phyloP scores from a whole-genome alignment of 2,329 filamentous ascomycete genomes.

The Cercospora zeae-maydis region DNA sequence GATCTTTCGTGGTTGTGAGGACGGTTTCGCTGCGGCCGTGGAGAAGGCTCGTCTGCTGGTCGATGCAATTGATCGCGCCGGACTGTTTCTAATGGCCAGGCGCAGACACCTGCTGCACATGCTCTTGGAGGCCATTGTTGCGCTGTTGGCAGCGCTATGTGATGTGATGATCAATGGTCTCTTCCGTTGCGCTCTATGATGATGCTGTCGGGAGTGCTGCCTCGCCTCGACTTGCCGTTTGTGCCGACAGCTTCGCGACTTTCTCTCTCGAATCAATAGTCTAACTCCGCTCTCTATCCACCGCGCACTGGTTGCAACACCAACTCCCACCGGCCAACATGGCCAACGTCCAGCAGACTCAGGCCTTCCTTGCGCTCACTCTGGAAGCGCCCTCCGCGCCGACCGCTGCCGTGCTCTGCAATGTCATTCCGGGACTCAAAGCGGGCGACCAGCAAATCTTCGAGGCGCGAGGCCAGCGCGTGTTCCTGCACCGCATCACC shows the following conservation, averaged over 20 bases:
- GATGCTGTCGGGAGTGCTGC: conserved; percentile 8
- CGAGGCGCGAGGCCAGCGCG: conserved; percentile 83
- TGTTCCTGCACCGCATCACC: conserved; percentile 84
- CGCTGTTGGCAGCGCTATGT: background rate
- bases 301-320: conserved; percentile 11
- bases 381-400: conserved; percentile 88
- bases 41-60: conserved; percentile 22
- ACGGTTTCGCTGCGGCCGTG: conserved; percentile 21
- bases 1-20: conserved; percentile 23
- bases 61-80: conserved; percentile 10
- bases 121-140: conserved; percentile 27
- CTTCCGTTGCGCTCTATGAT: background rate
- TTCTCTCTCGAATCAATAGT: conserved; percentile 1
- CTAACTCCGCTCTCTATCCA: background rate
- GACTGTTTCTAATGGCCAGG: conserved; percentile 12
- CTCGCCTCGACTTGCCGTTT: conserved; percentile 2
- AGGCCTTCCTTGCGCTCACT: conserved; percentile 95
- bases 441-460: conserved; percentile 92
- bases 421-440: conserved; percentile 76
- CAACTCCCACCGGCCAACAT: conserved; percentile 52
- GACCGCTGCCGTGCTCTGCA: conserved; percentile 85
- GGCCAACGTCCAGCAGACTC: conserved; percentile 93
- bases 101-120: conserved; percentile 30
- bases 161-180: background rate
- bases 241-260: background rate